These are phyloP conservation scores for Kazachstania viticola DNA, from an alignment of 805 yeast genomes.

Conservation along the genomic window DNA sequence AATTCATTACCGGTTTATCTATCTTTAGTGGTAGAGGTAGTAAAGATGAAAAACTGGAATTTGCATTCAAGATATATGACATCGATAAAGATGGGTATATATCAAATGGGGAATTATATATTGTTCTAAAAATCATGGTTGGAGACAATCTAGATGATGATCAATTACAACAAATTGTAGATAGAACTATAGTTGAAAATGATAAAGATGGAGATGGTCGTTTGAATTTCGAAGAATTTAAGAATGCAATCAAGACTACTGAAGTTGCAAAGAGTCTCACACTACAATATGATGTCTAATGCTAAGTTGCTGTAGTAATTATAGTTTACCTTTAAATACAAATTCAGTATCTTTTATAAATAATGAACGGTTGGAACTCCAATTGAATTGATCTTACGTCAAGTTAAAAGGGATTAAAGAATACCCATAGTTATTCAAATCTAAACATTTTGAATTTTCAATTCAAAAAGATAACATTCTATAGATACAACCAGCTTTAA, in stretches of 20 bases:
- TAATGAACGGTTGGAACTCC: too few species aligned
- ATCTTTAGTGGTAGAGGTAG: constrained; percentile 80
- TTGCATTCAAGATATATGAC: constrained; percentile 90
- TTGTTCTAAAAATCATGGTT: constrained; percentile 94
- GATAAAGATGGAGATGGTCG: constrained; percentile 82
- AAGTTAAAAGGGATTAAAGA: neutral
- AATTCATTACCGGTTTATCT: constrained; percentile 76
- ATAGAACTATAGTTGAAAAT: constrained; percentile 88
- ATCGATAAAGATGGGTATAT: constrained; percentile 91
- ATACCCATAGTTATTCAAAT: neutral
- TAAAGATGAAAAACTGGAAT: constrained; percentile 67
- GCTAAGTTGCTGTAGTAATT: too few species aligned
- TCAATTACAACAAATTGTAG: constrained; percentile 93
- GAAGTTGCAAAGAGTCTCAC: constrained; percentile 52
- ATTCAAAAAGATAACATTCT: too few species aligned
- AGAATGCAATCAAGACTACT: constrained; percentile 45
- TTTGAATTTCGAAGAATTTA: constrained; percentile 78
- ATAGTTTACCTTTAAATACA: too few species aligned
- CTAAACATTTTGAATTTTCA: too few species aligned
- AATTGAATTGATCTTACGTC: neutral
- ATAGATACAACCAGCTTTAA: too few species aligned
- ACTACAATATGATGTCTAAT: constrained; percentile 30
- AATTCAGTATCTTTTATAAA: too few species aligned
- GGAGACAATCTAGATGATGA: constrained; percentile 79
- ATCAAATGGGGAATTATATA: constrained; percentile 87